A percentile compares a stretch with the other conserved stretches of the same genome.
These are phyloP conservation scores for Endocladia muricata DNA, from an alignment of 31 red algal genomes.

Conservation along the genomic window DNA sequence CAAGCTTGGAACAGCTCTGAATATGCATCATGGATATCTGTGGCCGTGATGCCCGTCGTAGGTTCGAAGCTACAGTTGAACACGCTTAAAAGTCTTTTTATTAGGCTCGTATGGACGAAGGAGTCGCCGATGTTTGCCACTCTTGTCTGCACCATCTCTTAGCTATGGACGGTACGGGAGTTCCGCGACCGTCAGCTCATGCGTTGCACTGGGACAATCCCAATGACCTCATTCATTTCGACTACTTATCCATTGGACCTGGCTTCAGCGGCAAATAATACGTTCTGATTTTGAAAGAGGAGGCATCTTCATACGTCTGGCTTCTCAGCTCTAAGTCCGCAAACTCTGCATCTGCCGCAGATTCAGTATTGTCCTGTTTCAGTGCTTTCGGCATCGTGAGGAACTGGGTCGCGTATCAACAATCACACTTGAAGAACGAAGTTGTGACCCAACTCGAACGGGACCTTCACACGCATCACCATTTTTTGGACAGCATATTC, in stretches of 20 bases:
- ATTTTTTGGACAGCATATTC: neutral
- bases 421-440: constrained; percentile 17
- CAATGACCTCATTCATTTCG: constrained; percentile 24
- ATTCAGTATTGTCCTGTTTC: neutral
- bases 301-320: neutral
- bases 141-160: neutral
- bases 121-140: neutral
- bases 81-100: neutral
- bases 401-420: neutral
- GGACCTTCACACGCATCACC: neutral
- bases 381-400: neutral
- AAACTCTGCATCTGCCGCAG: neutral
- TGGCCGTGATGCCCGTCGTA: neutral
- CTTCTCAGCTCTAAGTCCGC: neutral
- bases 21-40: constrained; percentile 20
- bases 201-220: neutral
- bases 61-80: constrained; percentile 3
- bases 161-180: neutral
- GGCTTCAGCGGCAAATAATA: neutral
- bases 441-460: neutral
- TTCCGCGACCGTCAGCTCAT: constrained; percentile 3
- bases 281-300: constrained; percentile 4
- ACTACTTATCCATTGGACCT: neutral
- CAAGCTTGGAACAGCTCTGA: neutral
- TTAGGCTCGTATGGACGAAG: neutral